Percentiles rank a stretch among this genome's conserved stretches.
Conservation (phyloP, 495 filamentous ascomycete genomes). For the Hypoxylon rickii region DNA sequence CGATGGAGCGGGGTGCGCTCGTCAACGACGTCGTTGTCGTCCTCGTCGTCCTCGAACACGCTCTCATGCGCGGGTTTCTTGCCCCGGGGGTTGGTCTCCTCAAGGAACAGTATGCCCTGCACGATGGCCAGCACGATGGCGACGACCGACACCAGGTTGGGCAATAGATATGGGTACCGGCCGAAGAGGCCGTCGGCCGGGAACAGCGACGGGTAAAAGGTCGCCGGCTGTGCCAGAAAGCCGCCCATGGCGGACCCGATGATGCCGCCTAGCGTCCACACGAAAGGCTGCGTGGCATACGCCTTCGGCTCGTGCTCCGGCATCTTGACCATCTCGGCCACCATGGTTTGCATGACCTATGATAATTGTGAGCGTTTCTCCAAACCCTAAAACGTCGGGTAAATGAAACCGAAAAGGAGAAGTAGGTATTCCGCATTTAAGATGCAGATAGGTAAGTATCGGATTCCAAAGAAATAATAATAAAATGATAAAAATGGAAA, state of each 20-base stretch:
- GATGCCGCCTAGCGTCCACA: conserved; percentile 86
- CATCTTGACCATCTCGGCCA: conserved; percentile 82
- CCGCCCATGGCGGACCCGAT: conserved; percentile 82
- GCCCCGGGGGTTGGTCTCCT: conserved; percentile 74
- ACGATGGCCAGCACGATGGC: conserved; percentile 71
- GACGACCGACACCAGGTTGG: conserved; percentile 79
- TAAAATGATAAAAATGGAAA: not conserved
- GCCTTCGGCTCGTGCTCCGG: conserved; percentile 83
- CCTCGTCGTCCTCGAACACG: conserved; percentile 11
- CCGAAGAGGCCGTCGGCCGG: conserved; percentile 71
- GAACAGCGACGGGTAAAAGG: conserved; percentile 73
- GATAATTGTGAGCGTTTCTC: not conserved
- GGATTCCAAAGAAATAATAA: too few relatives aligned
- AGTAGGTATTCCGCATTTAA: too few relatives aligned
- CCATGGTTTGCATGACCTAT: conserved; percentile 80
- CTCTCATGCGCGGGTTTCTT: conserved; percentile 1
- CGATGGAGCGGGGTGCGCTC: conserved; percentile 35
- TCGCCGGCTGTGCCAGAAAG: conserved; percentile 76
- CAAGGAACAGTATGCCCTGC: conserved; percentile 79
- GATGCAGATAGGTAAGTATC: too few relatives aligned
- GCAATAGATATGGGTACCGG: conserved; percentile 78
- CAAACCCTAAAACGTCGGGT: too few relatives aligned
- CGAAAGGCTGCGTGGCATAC: conserved; percentile 88
- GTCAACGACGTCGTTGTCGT: conserved; percentile 20
- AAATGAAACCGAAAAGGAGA: not conserved